These are phyloP conservation scores for Ustilago crameri DNA, from an alignment of 1,284 basidiomycete genomes.

Conservation along the genomic window DNA sequence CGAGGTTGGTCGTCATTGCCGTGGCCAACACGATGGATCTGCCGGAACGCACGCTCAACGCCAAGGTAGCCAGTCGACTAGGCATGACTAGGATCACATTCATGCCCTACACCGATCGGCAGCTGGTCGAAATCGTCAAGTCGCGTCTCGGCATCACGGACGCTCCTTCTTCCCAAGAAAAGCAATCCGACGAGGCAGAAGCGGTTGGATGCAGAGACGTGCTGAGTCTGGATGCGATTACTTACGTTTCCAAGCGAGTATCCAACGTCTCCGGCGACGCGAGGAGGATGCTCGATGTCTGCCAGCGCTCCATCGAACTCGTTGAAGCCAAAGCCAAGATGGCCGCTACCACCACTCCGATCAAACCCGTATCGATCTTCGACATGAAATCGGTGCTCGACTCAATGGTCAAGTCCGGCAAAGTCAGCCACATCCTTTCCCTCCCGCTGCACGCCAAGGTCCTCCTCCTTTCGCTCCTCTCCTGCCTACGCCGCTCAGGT, in stretches of 20 bases:
- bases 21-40: conserved; percentile 99
- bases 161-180: no score
- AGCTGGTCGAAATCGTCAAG: conserved; percentile 87
- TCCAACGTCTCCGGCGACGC: conserved; percentile 95
- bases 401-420: conserved; percentile 90
- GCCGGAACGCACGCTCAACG: conserved; percentile 90
- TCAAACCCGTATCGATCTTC: conserved; percentile 74
- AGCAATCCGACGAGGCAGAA: conserved; percentile 16
- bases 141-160: conserved; percentile 74
- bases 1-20: conserved; percentile 91
- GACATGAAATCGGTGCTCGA: conserved; percentile 86
- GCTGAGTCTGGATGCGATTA: conserved; percentile 78
- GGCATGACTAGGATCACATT: conserved; percentile 97
- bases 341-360: background rate
- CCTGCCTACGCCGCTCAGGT: conserved; percentile 84
- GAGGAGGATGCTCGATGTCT: conserved; percentile 90
- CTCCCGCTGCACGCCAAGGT: conserved; percentile 62
- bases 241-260: conserved; percentile 89
- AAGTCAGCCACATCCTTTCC: conserved; percentile 69
- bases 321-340: conserved; percentile 55
- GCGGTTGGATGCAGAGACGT: conserved; percentile 74
- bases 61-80: conserved; percentile 89
- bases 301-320: conserved; percentile 71
- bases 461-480: conserved; percentile 78
- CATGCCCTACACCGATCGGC: conserved; percentile 83